Evolutionary conservation across 306 rosid genomes (phyloP), one percentile per base, ranked within the genome.

Genomic region (Fragaria nilgerrensis): DNA sequence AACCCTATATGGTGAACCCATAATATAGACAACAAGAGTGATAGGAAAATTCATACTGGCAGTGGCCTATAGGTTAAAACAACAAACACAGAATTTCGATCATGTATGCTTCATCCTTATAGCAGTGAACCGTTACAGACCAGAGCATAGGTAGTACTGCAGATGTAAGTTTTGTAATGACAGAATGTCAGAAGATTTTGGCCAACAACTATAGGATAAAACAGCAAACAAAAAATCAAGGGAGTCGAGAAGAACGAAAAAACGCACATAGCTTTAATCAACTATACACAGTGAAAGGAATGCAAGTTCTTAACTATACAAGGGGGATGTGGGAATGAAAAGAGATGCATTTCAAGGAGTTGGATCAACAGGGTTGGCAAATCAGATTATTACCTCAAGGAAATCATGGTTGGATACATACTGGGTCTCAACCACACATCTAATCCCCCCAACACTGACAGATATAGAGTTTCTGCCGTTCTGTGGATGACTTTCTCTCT

Each of bases 371-470:
- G 53, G 39, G 11, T 41, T 58, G 22, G 20, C 16, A 70, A 55
- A 64, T 49, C 59, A 65, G 68, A 76, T 58, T 68, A 73, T 77
- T 88, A 95, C 99, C 99, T 95, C 91, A 56, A 87, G 90, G 84
- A 95, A 95, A 73, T 86, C 93, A n/a, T 91, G 87, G 89, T 95
- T 95, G 81, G 97, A 92, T 81, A 95, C 61, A 63, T 83, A 89
- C 56, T 79, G 96, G 80, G 88, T 86, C 80, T 86, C 87, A 27
- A 92, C 91, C 76, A 80, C 77, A 81, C 91, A 89, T 78, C 85
- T 83, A 72, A 88, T 76, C 36, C 92, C 92, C 66, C 91, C 89
- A 50, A 90, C 86, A 58, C 82, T 85, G 69, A 90, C 99, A 8
- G 73, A 78, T 74, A 95, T 25, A 49, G 92, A 85, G 34, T 62